Evolutionary conservation across 176 grass and related monocot genomes (phyloP).

Genomic region (Typha latifolia): DNA sequence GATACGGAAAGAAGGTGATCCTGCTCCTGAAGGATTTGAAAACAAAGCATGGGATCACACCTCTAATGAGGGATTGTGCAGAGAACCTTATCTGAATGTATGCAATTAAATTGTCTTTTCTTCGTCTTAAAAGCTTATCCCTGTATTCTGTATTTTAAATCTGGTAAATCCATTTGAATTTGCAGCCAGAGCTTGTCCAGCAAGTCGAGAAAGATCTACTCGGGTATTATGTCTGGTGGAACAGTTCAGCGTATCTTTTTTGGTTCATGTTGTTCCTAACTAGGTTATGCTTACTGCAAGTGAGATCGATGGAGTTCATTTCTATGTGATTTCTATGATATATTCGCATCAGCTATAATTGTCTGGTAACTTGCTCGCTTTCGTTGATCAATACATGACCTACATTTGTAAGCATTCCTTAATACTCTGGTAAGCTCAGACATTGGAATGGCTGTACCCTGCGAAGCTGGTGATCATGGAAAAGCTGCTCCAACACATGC

Average conservation of each 20-base stretch:
- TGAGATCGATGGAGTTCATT: not conserved
- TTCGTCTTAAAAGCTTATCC: not conserved
- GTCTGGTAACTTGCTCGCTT: no score
- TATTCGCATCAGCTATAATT: not conserved
- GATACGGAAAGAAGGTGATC: conserved; percentile 65
- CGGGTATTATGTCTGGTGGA: conserved; percentile 55
- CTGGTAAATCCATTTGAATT: conserved; percentile 6
- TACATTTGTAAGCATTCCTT: conserved; percentile 16
- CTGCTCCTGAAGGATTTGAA: conserved; percentile 73
- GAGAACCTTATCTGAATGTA: conserved; percentile 85
- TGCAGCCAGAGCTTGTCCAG: conserved; percentile 66
- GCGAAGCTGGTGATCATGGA: conserved; percentile 33
- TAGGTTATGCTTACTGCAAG: conserved; percentile 1
- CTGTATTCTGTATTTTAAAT: not conserved
- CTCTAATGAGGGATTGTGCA: conserved; percentile 78
- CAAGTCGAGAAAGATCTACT: conserved; percentile 70
- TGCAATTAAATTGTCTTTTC: conserved; percentile 13
- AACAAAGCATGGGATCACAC: conserved; percentile 81
- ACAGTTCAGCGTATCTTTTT: conserved; percentile 62
- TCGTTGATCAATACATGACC: not conserved
- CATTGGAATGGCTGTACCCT: conserved; percentile 27
- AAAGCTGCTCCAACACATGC: conserved; percentile 40
- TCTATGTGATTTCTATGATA: not conserved
- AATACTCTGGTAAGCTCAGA: conserved; percentile 29
- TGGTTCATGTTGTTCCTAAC: not conserved